Evolutionary conservation across 83 land plant species (phyloP).

Genomic region (Thuja plicata): DNA sequence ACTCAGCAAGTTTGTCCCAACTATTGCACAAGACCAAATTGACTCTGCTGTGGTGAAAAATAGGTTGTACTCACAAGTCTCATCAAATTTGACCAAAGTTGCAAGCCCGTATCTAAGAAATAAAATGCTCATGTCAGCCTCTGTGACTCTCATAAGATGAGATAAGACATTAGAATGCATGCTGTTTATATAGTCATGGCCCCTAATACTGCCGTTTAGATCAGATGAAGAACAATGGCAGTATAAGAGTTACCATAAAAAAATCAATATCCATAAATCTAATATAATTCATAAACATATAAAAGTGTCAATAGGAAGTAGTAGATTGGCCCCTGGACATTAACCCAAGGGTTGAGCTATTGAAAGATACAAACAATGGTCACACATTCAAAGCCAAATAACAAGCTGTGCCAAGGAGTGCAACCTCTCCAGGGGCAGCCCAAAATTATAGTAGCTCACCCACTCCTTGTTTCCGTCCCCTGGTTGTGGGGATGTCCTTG

Average conservation of each 20-base stretch:
- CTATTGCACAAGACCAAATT: neutral
- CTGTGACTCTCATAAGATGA: neutral
- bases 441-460: too few species aligned
- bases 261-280: neutral
- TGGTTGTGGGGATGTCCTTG: too few species aligned
- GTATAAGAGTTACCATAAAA: neutral
- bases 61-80: neutral
- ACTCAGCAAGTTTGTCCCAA: neutral
- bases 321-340: neutral
- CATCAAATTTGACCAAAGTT: neutral
- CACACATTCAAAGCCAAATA: too few species aligned
- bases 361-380: too few species aligned
- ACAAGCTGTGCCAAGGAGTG: too few species aligned
- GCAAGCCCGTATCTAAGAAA: neutral
- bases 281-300: neutral
- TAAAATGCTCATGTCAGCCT: neutral
- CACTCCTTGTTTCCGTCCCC: too few species aligned
- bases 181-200: neutral
- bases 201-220: neutral
- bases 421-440: too few species aligned
- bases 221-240: neutral
- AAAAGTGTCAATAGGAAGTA: neutral
- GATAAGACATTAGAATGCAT: neutral
- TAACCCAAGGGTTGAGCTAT: too few species aligned
- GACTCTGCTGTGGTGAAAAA: neutral